Base-by-base conservation (phyloP, 2,329 filamentous ascomycete genomes). In the Cladorrhinum sp. region DNA sequence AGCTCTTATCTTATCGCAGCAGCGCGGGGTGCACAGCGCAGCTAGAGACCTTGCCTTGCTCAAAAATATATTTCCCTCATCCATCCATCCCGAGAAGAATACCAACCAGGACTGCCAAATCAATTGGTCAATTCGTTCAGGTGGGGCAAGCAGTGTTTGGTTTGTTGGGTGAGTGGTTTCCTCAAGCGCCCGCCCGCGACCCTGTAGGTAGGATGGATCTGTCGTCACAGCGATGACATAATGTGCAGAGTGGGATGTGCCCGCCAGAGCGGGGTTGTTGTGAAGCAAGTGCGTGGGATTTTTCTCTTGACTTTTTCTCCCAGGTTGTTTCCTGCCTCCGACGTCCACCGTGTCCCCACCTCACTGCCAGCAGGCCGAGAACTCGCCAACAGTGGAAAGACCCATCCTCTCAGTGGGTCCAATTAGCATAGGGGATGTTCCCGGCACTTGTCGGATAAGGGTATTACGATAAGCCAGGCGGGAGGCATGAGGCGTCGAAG, bases 151-250 rank as follows among this genome's bases (percentile, higher is more conserved):
- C 49, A 51, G 23, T 12, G 6, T 46, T 18, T 46, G 42, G 42
- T 46, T 26, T 14, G 3, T 26, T 4, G 26, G 39, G 39, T 57
- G 54, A 57, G 54, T 36, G 54, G 54, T 57, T 57, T 55, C 53
- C 23, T n/a, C 30, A 36, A 39, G 16, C 20, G 20, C 2, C 26
- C 18, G 26, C 26, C 4, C 4, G 4, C 26, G 4, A 28, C 26
- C 26, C 4, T 28, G 26, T 28, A 4, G 26, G 26, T 24, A 12
- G n/a, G 39, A 46, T 16, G 39, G 8, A n/a, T 26, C 53, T 14
- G 39, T 49, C 30, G 54, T 57, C 54, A 57, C 24, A 28, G 54
- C 54, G 28, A 57, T 57, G 54, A 57, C 54, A 57, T 57, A 57
- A 55, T 55, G 33, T 16, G 53, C 21, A 30, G 24, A 30, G 30